Percentiles rank a stretch among this genome's conserved stretches.
Evolutionary conservation across 345 rosid species (phyloP).

Genomic region (Aethionema arabicum): DNA sequence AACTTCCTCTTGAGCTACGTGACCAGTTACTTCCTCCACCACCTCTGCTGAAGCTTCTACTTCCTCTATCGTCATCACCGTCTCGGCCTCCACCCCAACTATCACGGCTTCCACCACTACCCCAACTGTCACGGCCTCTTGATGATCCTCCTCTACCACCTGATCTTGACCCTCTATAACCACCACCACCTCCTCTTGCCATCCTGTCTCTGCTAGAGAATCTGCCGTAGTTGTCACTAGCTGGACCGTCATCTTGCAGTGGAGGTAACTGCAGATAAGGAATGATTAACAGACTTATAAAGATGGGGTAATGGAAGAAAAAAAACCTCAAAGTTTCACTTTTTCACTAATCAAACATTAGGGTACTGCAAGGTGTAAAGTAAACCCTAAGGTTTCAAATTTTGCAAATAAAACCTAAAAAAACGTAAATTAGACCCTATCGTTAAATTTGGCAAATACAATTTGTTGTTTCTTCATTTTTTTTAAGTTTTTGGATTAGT

Average conservation of each 20-base stretch:
- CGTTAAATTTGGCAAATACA: too few relatives aligned
- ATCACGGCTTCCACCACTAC: conserved; percentile 53
- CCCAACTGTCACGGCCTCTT: conserved; percentile 60
- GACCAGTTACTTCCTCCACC: conserved; percentile 55
- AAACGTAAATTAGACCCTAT: too few relatives aligned
- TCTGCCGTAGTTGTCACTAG: conserved; percentile 76
- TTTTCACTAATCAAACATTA: too few relatives aligned
- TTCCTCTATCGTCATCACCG: conserved; percentile 51
- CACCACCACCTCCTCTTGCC: conserved; percentile 63
- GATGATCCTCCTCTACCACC: conserved; percentile 53
- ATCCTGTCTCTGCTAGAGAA: conserved; percentile 70
- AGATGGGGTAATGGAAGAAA: too few relatives aligned
- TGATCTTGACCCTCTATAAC: conserved; percentile 41
- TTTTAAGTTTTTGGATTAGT: too few relatives aligned
- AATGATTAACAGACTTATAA: too few relatives aligned
- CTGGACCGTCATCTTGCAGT: conserved; percentile 90
- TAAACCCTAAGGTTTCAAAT: too few relatives aligned
- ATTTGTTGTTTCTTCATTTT: too few relatives aligned
- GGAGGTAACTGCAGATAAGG: conserved; percentile 64
- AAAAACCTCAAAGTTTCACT: too few relatives aligned
- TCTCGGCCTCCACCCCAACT: conserved; percentile 57
- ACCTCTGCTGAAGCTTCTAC: conserved; percentile 51
- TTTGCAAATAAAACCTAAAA: too few relatives aligned
- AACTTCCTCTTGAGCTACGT: conserved; percentile 50
- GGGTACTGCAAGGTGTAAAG: too few relatives aligned